Base-by-base conservation (phyloP, 2,329 filamentous ascomycete genomes). In the Sporothrix mexicana region DNA sequence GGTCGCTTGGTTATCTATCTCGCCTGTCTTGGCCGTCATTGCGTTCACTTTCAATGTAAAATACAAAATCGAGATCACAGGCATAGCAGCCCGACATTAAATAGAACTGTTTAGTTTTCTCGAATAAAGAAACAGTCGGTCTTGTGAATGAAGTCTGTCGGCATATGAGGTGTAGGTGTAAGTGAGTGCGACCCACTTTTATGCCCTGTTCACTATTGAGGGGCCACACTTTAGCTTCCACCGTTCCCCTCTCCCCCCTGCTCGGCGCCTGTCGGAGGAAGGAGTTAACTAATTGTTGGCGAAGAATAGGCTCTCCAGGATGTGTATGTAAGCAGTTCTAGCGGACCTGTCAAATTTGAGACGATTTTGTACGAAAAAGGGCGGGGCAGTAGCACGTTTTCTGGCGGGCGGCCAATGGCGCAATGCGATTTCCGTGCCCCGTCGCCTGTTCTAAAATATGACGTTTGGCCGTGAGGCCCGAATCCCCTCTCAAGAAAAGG, bases 341-440 rank as follows among this genome's bases (percentile, higher is more conserved):
- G 61, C 61, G 12, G 61, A 17, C 61, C 41, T 47, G 61, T 2
- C 9, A 55, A 55, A 53, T 53, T 20, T 51, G 47, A 7, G n/a
- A 53, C 13, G 15, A 53, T 43, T 45, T 62, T 36, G 30, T 36
- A 36, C 30, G 30, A 36, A 36, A 36, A 6, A 47, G 53, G 49
- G 72, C 68, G 74, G 72, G 74, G 74, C 72, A 70, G 53, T 23
- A 72, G 74, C 73, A 75, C 73, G 74, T 74, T 72, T 70, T 53
- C 30, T 30, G 23, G 43, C 53, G 41, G 20, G 20, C 49, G 41
- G 64, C 73, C 74, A 74, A 75, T 75, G 45, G 72, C 71, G 69
- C 71, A 74, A 70, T 74, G 71, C 73, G 72, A 30, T 70, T 75
- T 62, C 12, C 53, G 25, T 20, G 66, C 66, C 49, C 30, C 36